phyloP scores from a whole-genome alignment of 1,284 basidiomycete species.

The Malassezia yamatoensis region DNA sequence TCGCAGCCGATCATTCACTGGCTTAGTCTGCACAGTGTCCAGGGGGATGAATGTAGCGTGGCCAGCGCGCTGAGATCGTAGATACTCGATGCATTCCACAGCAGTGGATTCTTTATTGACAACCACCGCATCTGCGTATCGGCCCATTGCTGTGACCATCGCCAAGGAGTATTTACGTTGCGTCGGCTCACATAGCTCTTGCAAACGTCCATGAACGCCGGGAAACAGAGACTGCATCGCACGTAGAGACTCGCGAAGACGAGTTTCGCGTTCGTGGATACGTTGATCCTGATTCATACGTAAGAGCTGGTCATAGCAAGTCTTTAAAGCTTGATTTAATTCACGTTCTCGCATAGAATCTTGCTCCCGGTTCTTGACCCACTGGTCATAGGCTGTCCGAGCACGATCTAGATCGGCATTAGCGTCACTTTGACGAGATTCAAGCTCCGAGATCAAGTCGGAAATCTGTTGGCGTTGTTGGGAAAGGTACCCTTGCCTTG shows the following conservation, averaged over 20 bases:
- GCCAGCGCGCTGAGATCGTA: conserved; percentile 85
- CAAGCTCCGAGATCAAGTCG: conserved; percentile 55
- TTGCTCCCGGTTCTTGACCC: conserved; percentile 63
- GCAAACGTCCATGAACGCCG: conserved; percentile 61
- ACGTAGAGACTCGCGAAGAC: conserved; percentile 72
- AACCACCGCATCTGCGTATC: conserved; percentile 89
- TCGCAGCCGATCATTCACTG: conserved; percentile 85
- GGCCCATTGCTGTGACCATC: conserved; percentile 84
- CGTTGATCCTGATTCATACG: conserved; percentile 36
- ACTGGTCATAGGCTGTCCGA: conserved; percentile 63
- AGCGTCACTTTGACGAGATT: conserved; percentile 18
- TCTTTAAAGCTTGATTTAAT: conserved; percentile 75
- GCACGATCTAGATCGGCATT: conserved; percentile 38
- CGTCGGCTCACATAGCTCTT: conserved; percentile 85
- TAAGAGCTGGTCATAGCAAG: conserved; percentile 70
- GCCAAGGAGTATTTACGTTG: conserved; percentile 85
- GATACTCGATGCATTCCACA: conserved; percentile 88
- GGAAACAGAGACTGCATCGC: conserved; percentile 59
- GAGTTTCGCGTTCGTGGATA: conserved; percentile 72
- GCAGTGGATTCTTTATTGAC: conserved; percentile 94
- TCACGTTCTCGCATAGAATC: conserved; percentile 50
- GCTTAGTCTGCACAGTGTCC: conserved; percentile 87
- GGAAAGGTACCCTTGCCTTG: conserved; percentile 57
- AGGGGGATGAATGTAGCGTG: conserved; percentile 95
- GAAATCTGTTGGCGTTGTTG: conserved; percentile 57